These are phyloP conservation scores for Penicillium digitatum DNA, from an alignment of 2,329 filamentous ascomycete genomes.

Conservation along the genomic window DNA sequence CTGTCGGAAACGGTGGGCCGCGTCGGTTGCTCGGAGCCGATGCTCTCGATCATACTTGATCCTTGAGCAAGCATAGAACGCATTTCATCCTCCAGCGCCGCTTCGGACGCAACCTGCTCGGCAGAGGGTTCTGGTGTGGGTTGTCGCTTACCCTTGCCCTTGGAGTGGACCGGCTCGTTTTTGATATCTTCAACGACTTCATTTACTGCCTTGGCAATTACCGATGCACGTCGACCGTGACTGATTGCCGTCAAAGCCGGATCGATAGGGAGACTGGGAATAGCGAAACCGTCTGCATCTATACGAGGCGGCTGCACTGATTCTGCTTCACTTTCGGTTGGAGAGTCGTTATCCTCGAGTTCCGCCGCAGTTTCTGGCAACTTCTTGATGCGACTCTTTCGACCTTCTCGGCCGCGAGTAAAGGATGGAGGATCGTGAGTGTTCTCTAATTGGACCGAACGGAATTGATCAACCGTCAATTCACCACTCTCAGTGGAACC, in stretches of 20 bases:
- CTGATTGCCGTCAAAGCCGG: constrained; percentile 36
- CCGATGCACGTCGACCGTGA: constrained; percentile 19
- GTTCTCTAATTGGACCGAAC: constrained; percentile 55
- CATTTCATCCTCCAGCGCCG: constrained; percentile 64
- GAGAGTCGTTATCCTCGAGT: constrained; percentile 46
- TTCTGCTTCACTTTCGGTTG: constrained; percentile 14
- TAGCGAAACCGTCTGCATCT: constrained; percentile 66
- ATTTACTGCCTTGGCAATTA: constrained; percentile 18
- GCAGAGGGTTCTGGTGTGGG: constrained; percentile 53
- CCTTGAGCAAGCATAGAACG: constrained; percentile 57
- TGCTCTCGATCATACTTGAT: constrained; percentile 36
- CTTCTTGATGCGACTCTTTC: constrained; percentile 46
- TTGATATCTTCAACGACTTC: constrained; percentile 24
- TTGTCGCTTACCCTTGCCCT: constrained; percentile 31
- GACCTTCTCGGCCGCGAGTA: constrained; percentile 54
- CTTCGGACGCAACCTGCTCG: constrained; percentile 57
- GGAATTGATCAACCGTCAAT: constrained; percentile 83
- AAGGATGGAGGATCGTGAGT: constrained; percentile 79
- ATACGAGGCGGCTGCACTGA: constrained; percentile 41
- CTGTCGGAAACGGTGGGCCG: constrained; percentile 51
- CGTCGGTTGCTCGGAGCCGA: constrained; percentile 5
- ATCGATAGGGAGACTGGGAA: constrained; percentile 52
- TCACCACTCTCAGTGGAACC: constrained; percentile 77
- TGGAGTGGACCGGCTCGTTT: constrained; percentile 18
- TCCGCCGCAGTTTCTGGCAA: constrained; percentile 39